Evolutionary conservation across 1,284 basidiomycete species (phyloP).

Genomic region (Irpex rosettiformis): DNA sequence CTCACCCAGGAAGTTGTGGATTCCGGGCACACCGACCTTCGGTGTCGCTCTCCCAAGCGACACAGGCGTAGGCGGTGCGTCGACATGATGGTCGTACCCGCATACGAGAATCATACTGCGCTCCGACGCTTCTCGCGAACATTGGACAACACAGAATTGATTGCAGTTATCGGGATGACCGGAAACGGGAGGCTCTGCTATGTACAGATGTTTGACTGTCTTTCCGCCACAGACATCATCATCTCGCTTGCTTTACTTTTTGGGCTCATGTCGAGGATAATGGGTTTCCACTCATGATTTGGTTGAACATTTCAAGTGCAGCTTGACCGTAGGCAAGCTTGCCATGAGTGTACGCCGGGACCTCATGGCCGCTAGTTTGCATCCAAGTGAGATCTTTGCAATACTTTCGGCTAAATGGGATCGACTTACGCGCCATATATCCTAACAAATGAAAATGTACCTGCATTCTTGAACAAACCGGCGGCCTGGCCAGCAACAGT

Average conservation of each 20-base stretch:
- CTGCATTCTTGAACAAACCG: conserved; percentile 57
- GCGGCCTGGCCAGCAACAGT: conserved; percentile 47
- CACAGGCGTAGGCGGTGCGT: not conserved
- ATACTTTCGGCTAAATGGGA: not conserved
- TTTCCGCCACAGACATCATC: not conserved
- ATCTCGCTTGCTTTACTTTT: not conserved
- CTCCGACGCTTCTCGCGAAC: not conserved
- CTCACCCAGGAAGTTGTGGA: not conserved
- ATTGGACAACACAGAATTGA: not conserved
- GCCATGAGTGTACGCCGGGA: conserved; percentile 25
- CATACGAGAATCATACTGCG: not conserved
- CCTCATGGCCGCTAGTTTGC: conserved; percentile 21
- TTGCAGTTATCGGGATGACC: not conserved
- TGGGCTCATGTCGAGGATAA: conserved; percentile 19
- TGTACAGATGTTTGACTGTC: not conserved
- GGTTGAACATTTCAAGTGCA: conserved; percentile 25
- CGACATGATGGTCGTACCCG: not conserved
- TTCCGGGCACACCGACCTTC: not conserved
- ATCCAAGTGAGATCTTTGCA: not conserved
- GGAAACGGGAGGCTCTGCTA: not conserved
- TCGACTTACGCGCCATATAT: conserved; percentile 41
- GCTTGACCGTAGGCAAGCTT: conserved; percentile 22
- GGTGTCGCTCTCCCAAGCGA: not conserved
- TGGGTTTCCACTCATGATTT: conserved; percentile 25
- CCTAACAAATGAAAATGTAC: conserved; percentile 57